Conservation (phyloP, 495 filamentous ascomycete species). For the Hypoxylon rickii region DNA sequence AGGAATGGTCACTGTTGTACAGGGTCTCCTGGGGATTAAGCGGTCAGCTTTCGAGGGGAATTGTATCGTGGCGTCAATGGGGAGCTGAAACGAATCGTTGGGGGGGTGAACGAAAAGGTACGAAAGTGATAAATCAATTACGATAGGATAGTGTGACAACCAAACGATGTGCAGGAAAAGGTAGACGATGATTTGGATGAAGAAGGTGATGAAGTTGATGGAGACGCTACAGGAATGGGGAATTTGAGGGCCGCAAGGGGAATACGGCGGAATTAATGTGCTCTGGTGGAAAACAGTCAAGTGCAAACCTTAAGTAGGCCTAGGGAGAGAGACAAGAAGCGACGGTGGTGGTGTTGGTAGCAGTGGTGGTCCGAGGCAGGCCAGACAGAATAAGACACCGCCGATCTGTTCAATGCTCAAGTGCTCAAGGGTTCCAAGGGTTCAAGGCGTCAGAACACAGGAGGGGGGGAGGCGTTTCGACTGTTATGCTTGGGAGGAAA, state of each 20-base stretch:
- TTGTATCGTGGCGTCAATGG: conserved; percentile 29
- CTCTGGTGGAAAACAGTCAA: conserved; percentile 12
- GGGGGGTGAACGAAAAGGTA: background rate
- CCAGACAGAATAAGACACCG: conserved; percentile 12
- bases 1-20: conserved; percentile 12
- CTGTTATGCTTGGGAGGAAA: conserved; percentile 16
- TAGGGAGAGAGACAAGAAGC: conserved; percentile 1
- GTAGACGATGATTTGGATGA: background rate
- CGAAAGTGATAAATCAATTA: background rate
- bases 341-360: too few relatives aligned
- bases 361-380: conserved; percentile 24
- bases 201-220: background rate
- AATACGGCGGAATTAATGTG: conserved; percentile 28
- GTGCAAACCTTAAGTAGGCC: conserved; percentile 1
- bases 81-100: background rate
- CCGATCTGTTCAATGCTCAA: conserved; percentile 17
- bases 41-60: conserved; percentile 23
- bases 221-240: conserved; percentile 6
- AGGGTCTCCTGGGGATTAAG: conserved; percentile 23
- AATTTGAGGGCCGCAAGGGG: conserved; percentile 11
- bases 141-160: background rate
- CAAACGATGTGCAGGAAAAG: background rate
- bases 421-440: too few relatives aligned
- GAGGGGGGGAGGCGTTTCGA: conserved; percentile 27
- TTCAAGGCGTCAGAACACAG: conserved; percentile 4